phyloP scores from a whole-genome alignment of 345 rosid species.

The Salix exigua region DNA sequence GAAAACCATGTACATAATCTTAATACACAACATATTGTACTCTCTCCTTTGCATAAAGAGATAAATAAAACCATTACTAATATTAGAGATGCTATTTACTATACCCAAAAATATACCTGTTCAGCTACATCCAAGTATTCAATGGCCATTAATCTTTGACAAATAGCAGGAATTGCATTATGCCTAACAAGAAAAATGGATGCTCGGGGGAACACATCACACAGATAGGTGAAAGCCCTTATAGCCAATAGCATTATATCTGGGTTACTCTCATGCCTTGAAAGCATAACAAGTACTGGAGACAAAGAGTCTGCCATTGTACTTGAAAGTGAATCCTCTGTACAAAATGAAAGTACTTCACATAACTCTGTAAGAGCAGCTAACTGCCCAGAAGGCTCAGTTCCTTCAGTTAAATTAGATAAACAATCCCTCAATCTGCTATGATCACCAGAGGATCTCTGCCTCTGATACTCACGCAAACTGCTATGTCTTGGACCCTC shows the following conservation, averaged over 20 bases:
- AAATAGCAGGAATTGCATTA: conserved; percentile 76
- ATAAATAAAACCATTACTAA: not conserved
- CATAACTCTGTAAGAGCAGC: conserved; percentile 77
- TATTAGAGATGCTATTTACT: not conserved
- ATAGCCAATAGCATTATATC: conserved; percentile 73
- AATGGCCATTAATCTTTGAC: conserved; percentile 64
- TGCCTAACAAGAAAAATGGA: conserved; percentile 67
- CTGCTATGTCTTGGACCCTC: conserved; percentile 55
- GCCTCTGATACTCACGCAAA: conserved; percentile 60
- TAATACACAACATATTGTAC: not conserved
- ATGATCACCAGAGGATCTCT: conserved; percentile 59
- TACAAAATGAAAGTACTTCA: conserved; percentile 81
- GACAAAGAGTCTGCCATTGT: conserved; percentile 64
- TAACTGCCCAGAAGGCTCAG: conserved; percentile 57
- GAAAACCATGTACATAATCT: not conserved
- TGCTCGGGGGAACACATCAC: conserved; percentile 84
- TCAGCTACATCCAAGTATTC: conserved; percentile 96
- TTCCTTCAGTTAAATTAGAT: conserved; percentile 46
- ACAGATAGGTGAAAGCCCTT: conserved; percentile 84
- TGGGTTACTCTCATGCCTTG: conserved; percentile 58
- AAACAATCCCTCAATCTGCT: conserved; percentile 61
- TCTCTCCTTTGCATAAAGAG: not conserved
- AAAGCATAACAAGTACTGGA: conserved; percentile 67
- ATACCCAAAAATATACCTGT: conserved; percentile 47
- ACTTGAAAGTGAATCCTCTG: conserved; percentile 69